Evolutionary conservation across 129 eudicot genomes (phyloP), one percentile per base, ranked within the genome.

Genomic region (Centrapalus pauciflorus): DNA sequence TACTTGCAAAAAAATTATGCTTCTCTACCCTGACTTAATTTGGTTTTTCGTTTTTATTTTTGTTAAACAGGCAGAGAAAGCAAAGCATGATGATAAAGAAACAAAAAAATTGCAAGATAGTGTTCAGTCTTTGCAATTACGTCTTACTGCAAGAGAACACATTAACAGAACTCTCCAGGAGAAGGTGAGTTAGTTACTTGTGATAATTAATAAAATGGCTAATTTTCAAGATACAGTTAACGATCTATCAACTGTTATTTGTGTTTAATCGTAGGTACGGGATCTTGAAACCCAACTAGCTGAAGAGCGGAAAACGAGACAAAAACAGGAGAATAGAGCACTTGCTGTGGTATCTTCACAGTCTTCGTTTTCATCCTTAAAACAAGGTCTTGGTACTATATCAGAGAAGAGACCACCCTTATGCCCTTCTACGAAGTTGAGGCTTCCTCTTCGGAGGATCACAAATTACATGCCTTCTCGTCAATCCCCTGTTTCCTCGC

Each of bases 41-140:
- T 30, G 12, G 1, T 49, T 2, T 43, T 50, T 29, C n/a, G 7
- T 70, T 21, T 3, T 30, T 3, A 37, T 4, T 28, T 23, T 24
- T 57, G 33, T 21, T 35, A 19, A 72, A 77, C 84, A 90, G 97
- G 95, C 89, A 17, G 97, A 90, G 70, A 86, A 90, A 51, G 81
- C 86, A 46, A 90, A 86, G 64, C 91, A 86, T 32, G 97, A 90
- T 64, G 97, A 90, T 71, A 90, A 90, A 78, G 97, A 90, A 77
- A 66, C 79, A 7, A 90, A 82, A 69, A 90, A 87, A 48, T 45
- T 90, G 80, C 97, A 90, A 80, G 97, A 84, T 50, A 80, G 28
- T 82, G 45, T 87, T 56, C 91, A 90, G 83, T 74, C 95, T 17
- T 17, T 82, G 76, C 97, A 90, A 51, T 62, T 84, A 46, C 80